Conservation (phyloP, 345 rosid genomes). For the Triadica sebifera region DNA sequence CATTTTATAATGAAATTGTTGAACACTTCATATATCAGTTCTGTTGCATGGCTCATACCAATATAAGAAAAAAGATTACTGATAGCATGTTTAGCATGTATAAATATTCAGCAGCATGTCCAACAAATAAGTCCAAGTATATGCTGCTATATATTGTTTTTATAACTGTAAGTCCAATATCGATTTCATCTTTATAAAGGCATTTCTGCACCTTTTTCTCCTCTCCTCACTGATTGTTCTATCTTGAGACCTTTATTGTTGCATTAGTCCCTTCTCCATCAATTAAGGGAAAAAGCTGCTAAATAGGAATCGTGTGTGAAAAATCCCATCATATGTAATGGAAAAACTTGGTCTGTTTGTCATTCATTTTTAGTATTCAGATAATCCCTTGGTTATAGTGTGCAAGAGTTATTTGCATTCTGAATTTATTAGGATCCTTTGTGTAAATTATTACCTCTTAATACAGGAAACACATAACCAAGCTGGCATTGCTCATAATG, state of each 20-base stretch:
- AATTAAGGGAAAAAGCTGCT: neutral
- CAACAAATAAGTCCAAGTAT: neutral
- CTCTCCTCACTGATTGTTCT: neutral
- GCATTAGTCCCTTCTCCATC: neutral
- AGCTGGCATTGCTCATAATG: conserved; percentile 73
- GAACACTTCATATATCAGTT: neutral
- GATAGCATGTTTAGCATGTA: neutral
- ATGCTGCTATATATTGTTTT: no score
- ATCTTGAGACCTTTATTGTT: neutral
- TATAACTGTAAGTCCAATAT: neutral
- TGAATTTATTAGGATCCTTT: neutral
- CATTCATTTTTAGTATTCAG: neutral
- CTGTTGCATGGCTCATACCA: neutral
- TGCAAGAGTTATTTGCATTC: neutral
- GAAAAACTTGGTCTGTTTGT: neutral
- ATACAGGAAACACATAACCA: conserved; percentile 71
- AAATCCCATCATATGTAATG: neutral
- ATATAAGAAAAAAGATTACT: neutral
- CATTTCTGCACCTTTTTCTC: neutral
- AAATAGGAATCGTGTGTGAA: neutral
- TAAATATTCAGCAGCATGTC: neutral
- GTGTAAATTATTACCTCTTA: neutral
- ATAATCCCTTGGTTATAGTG: neutral
- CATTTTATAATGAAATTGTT: neutral
- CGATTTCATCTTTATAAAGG: neutral